Evolutionary conservation across 2,329 filamentous ascomycete genomes (phyloP), one percentile per base, ranked within the genome.

Genomic region (Diaporthe sp.): DNA sequence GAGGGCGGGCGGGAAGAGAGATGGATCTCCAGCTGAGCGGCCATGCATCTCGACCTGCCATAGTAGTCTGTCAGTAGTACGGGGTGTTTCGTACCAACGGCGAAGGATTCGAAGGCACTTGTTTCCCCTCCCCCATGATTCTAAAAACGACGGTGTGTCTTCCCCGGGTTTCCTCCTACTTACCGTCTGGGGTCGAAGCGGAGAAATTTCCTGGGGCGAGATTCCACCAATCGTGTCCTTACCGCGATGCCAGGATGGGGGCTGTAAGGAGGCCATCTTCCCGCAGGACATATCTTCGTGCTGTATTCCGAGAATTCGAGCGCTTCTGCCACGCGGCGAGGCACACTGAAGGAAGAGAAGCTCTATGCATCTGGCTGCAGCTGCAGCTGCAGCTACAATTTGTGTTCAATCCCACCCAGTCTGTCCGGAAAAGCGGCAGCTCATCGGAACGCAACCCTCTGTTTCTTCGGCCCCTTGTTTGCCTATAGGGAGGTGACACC

Each of bases 151-250:
- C 20, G 49, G 71, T 5, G 12, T 34, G 0, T 51, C 20, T 51
- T 37, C 63, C 63, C 63, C 63, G 20, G 55, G 70, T 63, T 68
- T 58, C 31, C 68, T 55, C 42, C 63, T 51, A n/a, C 71, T 10
- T 58, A 25, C 37, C 55, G 47, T 51, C 57, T 73, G 53, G 60
- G 58, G 70, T 65, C 34, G 74, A 34, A 49, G 74, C 71, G 74
- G 74, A 68, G 71, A 70, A 60, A 68, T 31, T 67, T 13, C n/a
- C 28, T 34, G 68, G 58, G 68, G 42, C 44, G 10, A 20, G 60
- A 53, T 57, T 70, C 74, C 74, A 75, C 74, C 74, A 75, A 75
- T 75, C 47, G 70, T 61, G 42, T 28, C n/a, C n/a, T 15, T 34
- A 51, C 70, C 70, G 42, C 4, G 1, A 39, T 25, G 7, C 55